Evolutionary conservation across 352 stramenopile species (phyloP).

Genomic region (Globisporangium paroecandrum): DNA sequence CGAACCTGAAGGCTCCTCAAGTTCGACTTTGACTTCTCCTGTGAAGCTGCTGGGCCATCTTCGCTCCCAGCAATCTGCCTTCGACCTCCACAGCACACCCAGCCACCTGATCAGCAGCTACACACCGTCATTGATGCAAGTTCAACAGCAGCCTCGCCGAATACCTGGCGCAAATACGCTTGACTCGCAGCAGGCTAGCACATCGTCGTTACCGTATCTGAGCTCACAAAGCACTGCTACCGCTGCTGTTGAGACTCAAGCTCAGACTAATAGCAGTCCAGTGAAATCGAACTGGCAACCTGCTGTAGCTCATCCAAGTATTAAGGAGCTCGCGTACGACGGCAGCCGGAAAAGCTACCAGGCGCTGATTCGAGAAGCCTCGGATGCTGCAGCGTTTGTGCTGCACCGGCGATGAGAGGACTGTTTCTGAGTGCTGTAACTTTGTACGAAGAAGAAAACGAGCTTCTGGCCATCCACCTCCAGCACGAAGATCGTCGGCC

Average conservation of each 20-base stretch:
- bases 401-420: slow-evolving; percentile 1
- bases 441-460: too few relatives aligned
- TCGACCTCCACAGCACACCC: slow-evolving; percentile 1
- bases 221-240: neutral
- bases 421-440: too few relatives aligned
- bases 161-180: neutral
- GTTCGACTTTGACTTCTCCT: neutral
- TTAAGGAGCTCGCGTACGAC: slow-evolving; percentile 13
- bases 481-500: too few relatives aligned
- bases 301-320: slow-evolving; percentile 1
- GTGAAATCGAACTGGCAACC: neutral
- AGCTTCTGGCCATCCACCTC: too few relatives aligned
- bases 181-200: neutral
- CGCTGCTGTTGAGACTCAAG: neutral
- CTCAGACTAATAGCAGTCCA: neutral
- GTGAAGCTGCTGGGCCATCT: neutral
- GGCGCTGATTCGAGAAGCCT: slow-evolving; percentile 13
- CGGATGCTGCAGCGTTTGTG: neutral
- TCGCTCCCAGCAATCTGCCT: slow-evolving; percentile 7
- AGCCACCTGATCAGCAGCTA: neutral
- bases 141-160: neutral
- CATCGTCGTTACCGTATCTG: neutral
- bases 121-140: too few relatives aligned
- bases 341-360: slow-evolving; percentile 12
- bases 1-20: neutral